These are phyloP conservation scores for Lodderomyces jiufengensis DNA, from an alignment of 1,139 yeast genomes.

Conservation along the genomic window DNA sequence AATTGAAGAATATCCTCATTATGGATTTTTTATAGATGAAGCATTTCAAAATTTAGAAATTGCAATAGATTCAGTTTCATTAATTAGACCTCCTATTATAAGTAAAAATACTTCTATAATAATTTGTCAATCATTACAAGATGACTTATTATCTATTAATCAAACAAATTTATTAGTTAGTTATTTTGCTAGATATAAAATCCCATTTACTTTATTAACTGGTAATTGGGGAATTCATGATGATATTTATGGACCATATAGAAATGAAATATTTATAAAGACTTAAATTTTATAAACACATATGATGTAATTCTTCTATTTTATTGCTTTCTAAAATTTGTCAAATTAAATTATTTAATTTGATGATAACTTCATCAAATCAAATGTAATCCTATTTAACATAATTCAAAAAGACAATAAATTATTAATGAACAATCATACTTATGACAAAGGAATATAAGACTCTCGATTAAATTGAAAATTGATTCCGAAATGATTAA, in stretches of 20 bases:
- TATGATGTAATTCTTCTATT: too few relatives aligned
- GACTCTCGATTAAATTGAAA: too few relatives aligned
- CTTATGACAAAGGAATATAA: too few relatives aligned
- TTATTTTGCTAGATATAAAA: constrained; percentile 14
- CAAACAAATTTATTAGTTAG: constrained; percentile 22
- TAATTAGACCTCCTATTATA: constrained; percentile 16
- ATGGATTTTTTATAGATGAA: constrained; percentile 28
- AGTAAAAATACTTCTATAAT: constrained; percentile 8
- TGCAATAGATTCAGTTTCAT: background rate
- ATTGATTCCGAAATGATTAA: too few relatives aligned
- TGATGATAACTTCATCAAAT: too few relatives aligned
- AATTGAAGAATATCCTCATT: constrained; percentile 34
- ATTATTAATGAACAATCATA: too few relatives aligned
- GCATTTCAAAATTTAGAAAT: constrained; percentile 25
- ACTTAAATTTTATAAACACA: background rate
- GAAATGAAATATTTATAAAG: constrained; percentile 6
- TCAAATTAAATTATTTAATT: too few relatives aligned
- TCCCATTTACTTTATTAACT: constrained; percentile 10
- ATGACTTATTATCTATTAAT: constrained; percentile 29
- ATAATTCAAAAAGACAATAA: too few relatives aligned
- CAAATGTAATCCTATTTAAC: too few relatives aligned
- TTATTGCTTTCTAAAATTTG: too few relatives aligned
- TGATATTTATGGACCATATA: constrained; percentile 22
- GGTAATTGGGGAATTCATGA: constrained; percentile 35
- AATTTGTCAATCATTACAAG: constrained; percentile 30